Conservation (phyloP, 2,329 filamentous ascomycete species). For the Fusarium chaquense region DNA sequence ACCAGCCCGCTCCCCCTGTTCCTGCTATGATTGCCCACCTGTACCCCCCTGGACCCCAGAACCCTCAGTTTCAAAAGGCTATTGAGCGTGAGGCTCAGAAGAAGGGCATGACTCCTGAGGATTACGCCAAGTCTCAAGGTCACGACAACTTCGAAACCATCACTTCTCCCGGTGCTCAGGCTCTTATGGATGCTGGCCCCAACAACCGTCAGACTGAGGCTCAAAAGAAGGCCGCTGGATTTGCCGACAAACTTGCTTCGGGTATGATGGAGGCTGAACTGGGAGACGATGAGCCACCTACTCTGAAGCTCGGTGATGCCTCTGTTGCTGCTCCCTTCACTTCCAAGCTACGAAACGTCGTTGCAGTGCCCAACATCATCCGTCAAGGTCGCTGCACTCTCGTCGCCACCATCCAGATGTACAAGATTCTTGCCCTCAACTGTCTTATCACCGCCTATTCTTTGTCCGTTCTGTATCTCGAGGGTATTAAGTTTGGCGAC, state of each 20-base stretch:
- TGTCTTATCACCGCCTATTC: constrained; percentile 98
- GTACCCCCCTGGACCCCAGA: constrained; percentile 88
- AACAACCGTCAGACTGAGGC: constrained; percentile 66
- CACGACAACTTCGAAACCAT: constrained; percentile 70
- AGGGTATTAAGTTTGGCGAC: constrained; percentile 99
- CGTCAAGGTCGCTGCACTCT: constrained; percentile 97
- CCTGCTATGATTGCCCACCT: constrained; percentile 93
- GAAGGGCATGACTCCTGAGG: constrained; percentile 76
- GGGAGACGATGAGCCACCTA: constrained; percentile 89
- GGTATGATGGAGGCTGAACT: constrained; percentile 92
- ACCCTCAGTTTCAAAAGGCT: constrained; percentile 95
- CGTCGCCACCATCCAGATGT: constrained; percentile 99
- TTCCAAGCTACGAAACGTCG: constrained; percentile 95
- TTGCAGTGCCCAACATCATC: constrained; percentile 98
- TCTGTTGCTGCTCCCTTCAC: constrained; percentile 98
- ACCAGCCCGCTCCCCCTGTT: constrained; percentile 91
- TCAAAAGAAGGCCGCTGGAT: constrained; percentile 77
- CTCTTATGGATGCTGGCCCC: constrained; percentile 59
- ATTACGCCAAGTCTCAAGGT: constrained; percentile 66
- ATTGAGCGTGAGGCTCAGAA: constrained; percentile 85
- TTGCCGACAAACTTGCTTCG: constrained; percentile 88
- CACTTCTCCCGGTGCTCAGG: constrained; percentile 74
- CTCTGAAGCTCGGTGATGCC: constrained; percentile 96
- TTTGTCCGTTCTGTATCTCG: constrained; percentile 93
- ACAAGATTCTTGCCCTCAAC: constrained; percentile 98